Percentiles rank a stretch among this genome's conserved stretches.
phyloP scores from a whole-genome alignment of 495 filamentous ascomycete species.

The Annulohypoxylon moriforme region DNA sequence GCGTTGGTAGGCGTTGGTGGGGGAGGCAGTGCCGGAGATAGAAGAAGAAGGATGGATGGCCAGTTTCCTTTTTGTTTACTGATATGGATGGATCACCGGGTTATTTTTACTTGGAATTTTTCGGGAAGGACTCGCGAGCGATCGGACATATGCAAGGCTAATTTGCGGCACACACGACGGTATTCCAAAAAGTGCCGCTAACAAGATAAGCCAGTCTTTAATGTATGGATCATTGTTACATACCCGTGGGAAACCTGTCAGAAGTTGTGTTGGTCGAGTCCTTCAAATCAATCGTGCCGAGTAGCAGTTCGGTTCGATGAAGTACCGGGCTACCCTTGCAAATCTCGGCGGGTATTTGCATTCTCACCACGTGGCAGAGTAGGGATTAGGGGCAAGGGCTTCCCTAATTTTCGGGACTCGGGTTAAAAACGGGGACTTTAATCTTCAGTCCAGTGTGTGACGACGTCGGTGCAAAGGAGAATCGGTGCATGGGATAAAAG shows the following conservation, averaged over 20 bases:
- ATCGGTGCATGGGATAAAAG: neutral
- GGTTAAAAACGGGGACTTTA: neutral
- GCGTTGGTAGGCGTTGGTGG: neutral
- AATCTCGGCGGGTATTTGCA: neutral
- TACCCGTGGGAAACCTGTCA: neutral
- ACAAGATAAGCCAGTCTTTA: neutral
- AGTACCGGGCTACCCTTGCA: slow-evolving; percentile 1
- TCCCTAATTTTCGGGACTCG: neutral
- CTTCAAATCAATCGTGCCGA: neutral
- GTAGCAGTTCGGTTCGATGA: neutral
- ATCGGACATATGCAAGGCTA: neutral
- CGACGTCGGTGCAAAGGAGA: neutral
- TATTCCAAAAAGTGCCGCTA: neutral
- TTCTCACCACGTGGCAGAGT: slow-evolving; percentile 1
- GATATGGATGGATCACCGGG: neutral
- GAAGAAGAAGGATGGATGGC: too few relatives aligned
- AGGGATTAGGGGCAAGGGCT: slow-evolving; percentile 8
- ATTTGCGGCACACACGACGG: neutral
- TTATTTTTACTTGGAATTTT: neutral
- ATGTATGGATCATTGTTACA: neutral
- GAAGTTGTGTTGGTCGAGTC: neutral
- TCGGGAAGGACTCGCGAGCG: neutral
- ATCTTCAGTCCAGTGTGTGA: neutral
- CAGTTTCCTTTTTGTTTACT: neutral
- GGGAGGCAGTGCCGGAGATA: slow-evolving; percentile 4